Base-by-base conservation (phyloP, 164 flowering plant genomes). In the Tinospora cordifolia region DNA sequence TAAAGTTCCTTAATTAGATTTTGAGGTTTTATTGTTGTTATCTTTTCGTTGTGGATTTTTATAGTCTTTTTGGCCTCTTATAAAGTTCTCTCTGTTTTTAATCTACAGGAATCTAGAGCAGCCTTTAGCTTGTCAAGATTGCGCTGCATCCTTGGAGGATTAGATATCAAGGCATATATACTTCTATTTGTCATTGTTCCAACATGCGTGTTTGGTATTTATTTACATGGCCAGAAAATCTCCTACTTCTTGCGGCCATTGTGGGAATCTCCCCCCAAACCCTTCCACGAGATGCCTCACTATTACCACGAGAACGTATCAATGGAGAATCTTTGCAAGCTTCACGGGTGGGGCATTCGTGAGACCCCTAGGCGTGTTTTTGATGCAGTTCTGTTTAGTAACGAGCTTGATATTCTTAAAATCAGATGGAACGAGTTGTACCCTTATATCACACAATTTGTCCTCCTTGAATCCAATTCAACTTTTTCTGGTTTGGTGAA, bases 231-330 rank as follows among this genome's bases (percentile, higher is more conserved):
- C 7, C 94, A 89, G 79, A 90, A 90, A 77, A 78, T 92, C 30
- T 68, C 90, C 26, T 90, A 87, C 75, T 89, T 92, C 66, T 77
- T 92, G 22, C 82, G 98, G 65, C 98, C 98, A 0, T 64, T 92
- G 19, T 92, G 98, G 98, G 95, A 92, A 69, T 79, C 87, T 27
- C 94, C 98, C 34, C 98, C 96, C 8, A 89, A 87, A 79, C 90
- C 98, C 2, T 92, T 92, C 70, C 75, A 69, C 39, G 74, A 73
- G 19, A 76, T 92, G 62, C 89, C 98, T 0, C 96, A 92, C 70
- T 92, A 89, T 69, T 89, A 88, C 69, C 84, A 89, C 69, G 90
- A 90, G 71, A 88, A 92, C 68, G 85, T 89, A 54, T 70, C 91
- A 0, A 90, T 88, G 96, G 89, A 83, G 77, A 77, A 75, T 72